Base-by-base conservation (phyloP, 2,329 filamentous ascomycete genomes). In the Talaromyces sp. region DNA sequence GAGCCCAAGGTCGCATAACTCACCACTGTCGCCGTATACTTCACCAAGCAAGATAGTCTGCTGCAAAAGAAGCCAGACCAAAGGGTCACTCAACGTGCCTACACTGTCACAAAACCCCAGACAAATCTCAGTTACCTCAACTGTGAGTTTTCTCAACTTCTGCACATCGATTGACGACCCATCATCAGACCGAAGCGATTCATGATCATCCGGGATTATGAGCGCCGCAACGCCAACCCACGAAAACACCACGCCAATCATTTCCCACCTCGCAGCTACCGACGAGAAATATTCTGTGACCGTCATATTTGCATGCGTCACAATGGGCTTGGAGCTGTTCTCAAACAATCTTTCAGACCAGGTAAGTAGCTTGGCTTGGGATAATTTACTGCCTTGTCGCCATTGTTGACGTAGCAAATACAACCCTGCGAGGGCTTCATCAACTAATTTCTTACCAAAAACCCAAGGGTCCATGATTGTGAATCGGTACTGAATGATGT, bases 321-420 rank as follows among this genome's bases (percentile, higher is more conserved):
- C 50, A 16, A 65, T 65, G 10, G 59, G 64, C 60, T 37, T 39
- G n/a, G 65, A 60, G 14, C 65, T 67, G 41, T 65, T 66, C n/a
- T 72, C 70, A 35, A 68, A 64, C 2, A 71, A 31, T 43, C 66
- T 65, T 2, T 65, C 24, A 41, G 66, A 72, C 10, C 70, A 63
- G 0, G 67, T 60, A 1, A 67, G 61, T 8, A 72, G 56, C 13
- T 52, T 59, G 9, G 39, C 22, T n/a, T 58, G 60, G 14, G 43
- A 62, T 11, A 43, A 31, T 52, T 56, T 65, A 14, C 39, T 62
- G 19, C 64, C 64, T 24, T 62, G 64, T 19, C 54, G 43, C 59
- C 50, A 65, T 45, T 65, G 39, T 27, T 62, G 45, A 14, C 64
- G 64, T 16, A 65, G 33, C 3, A 27, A 16, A 27, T 11, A 59